Evolutionary conservation across 768 basidiomycete species (phyloP).

Genomic region (Serendipita vermifera): DNA sequence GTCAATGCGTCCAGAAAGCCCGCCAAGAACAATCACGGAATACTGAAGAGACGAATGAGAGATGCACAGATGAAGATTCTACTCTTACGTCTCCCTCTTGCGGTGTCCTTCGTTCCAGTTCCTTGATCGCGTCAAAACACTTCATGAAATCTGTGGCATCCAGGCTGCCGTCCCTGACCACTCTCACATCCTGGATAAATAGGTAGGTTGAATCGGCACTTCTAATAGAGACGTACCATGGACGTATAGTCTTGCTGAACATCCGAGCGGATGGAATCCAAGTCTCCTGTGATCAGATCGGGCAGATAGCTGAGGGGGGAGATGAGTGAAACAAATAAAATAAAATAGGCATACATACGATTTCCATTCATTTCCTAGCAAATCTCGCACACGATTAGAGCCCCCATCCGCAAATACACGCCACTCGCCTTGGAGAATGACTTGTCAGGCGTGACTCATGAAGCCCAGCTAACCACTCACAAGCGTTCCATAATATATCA

Average conservation of each 20-base stretch:
- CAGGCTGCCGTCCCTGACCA: conserved; percentile 58
- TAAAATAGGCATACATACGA: background rate
- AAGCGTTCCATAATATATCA: conserved; percentile 37
- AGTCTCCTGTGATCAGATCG: conserved; percentile 82
- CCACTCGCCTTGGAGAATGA: conserved; percentile 31
- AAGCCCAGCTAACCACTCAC: conserved; percentile 18
- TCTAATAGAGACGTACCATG: conserved; percentile 31
- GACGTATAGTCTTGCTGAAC: conserved; percentile 55
- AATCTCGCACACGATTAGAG: conserved; percentile 69
- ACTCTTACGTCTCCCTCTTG: conserved; percentile 29
- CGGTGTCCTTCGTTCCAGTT: conserved; percentile 35
- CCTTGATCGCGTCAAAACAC: conserved; percentile 51
- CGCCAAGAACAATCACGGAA: conserved; percentile 70
- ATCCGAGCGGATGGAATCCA: conserved; percentile 74
- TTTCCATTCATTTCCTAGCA: conserved; percentile 16
- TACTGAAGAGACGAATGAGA: conserved; percentile 29
- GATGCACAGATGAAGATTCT: background rate
- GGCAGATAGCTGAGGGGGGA: conserved; percentile 48
- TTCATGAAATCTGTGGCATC: conserved; percentile 95
- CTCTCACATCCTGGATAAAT: conserved; percentile 44
- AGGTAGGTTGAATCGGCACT: background rate
- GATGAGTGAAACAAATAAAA: background rate
- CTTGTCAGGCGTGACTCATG: conserved; percentile 23
- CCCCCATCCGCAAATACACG: conserved; percentile 77
- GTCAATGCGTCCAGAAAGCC: conserved; percentile 81